Conservation (phyloP, 352 stramenopile genomes). For the Phytophthora rubi region DNA sequence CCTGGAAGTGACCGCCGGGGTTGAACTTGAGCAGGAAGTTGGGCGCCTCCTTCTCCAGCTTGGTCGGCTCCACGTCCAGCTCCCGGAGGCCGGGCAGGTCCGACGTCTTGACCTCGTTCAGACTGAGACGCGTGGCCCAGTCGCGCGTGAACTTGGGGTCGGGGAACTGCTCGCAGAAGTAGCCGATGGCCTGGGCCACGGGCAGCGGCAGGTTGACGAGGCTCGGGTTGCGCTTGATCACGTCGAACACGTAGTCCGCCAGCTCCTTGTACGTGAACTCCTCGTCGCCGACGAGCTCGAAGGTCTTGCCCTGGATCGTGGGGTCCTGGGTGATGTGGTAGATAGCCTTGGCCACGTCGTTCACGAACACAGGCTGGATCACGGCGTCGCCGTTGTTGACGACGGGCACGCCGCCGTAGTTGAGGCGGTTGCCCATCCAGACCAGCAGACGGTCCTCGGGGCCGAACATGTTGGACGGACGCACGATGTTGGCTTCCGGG, state of each 20-base stretch:
- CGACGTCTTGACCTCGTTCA: conserved; percentile 88
- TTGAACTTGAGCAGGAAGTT: conserved; percentile 96
- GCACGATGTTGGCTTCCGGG: conserved; percentile 96
- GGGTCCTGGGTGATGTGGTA: conserved; percentile 82
- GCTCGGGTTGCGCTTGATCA: conserved; percentile 76
- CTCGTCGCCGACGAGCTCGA: conserved; percentile 96
- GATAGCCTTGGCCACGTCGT: conserved; percentile 82
- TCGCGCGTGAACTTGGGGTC: conserved; percentile 85
- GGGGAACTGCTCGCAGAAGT: conserved; percentile 84
- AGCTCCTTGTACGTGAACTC: conserved; percentile 98
- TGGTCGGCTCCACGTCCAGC: conserved; percentile 87
- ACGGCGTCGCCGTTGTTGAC: conserved; percentile 94
- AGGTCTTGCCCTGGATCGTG: conserved; percentile 92
- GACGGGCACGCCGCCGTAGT: conserved; percentile 85
- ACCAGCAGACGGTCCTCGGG: conserved; percentile 96
- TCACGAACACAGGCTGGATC: conserved; percentile 93
- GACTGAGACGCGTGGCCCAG: conserved; percentile 74
- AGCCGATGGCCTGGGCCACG: conserved; percentile 79
- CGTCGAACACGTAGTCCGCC: conserved; percentile 96
- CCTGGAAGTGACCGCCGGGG: conserved; percentile 94
- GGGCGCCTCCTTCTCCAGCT: conserved; percentile 96
- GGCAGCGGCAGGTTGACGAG: conserved; percentile 86
- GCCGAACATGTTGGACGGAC: conserved; percentile 95
- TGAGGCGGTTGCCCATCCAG: conserved; percentile 84
- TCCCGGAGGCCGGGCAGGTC: conserved; percentile 78